Evolutionary conservation across 31 red algal species (phyloP), one percentile per base, ranked within the genome.

Genomic region (Asparagopsis taxiformis): DNA sequence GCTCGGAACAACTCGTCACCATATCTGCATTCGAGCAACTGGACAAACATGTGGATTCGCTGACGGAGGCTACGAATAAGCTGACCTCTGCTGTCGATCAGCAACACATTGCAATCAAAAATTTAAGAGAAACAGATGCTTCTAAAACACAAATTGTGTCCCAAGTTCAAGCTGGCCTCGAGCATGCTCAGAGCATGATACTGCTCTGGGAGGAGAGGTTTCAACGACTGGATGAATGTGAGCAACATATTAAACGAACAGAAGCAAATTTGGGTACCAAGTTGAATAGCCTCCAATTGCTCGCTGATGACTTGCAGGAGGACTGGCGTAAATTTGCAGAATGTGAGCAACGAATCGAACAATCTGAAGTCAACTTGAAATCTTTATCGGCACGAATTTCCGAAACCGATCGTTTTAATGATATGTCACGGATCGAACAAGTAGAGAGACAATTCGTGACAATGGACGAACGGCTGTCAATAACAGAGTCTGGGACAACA

Each of bases 201-300:
- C 41, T 86, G 22, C 29, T 75, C 19, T 86, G 82, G 82, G 82
- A 86, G 38, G 82, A 86, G 28, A 55, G 82, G 3, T 70, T 86
- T 30, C 41, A 52, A 50, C 32, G 44, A 16, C 49, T 86, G 2
- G 70, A 66, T 31, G 16, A 52, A n/a, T 70, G 57, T 26, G 69
- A 68, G 38, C 49, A 76, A 37, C 37, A 51, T 22, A 43, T 73
- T n/a, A n/a, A n/a, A n/a, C n/a, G n/a, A n/a, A n/a, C n/a, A n/a
- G n/a, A n/a, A n/a, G n/a, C n/a, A n/a, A n/a, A n/a, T n/a, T n/a
- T n/a, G n/a, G n/a, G n/a, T n/a, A n/a, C n/a, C n/a, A n/a, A n/a
- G n/a, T n/a, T n/a, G n/a, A n/a, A n/a, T n/a, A n/a, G n/a, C n/a
- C n/a, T n/a, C n/a, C n/a, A n/a, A n/a, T n/a, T n/a, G n/a, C n/a